Evolutionary conservation across 345 rosid species (phyloP), one percentile per base, ranked within the genome.

Genomic region (Bruguiera parviflora): DNA sequence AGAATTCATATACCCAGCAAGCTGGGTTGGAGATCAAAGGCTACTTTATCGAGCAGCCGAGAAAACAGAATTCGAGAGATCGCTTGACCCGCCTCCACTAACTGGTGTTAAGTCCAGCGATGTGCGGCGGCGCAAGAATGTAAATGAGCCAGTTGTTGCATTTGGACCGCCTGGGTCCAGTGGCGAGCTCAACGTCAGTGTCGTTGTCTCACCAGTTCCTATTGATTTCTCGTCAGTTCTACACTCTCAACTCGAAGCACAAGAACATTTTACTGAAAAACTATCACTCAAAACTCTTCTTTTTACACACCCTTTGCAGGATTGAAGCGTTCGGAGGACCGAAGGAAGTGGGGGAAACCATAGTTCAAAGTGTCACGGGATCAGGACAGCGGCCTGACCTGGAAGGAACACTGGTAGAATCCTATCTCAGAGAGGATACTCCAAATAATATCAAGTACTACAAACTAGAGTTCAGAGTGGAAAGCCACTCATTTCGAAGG

Each of bases 151-250:
- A 10, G 77, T 79, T 51, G 83, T 81, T 47, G 96, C 97, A 53
- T 95, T 90, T 68, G 97, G 96, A 43, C 99, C 96, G 0, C 97
- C 97, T 5, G 90, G 92, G 58, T 90, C 97, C 16, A 86, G 68
- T 33, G 96, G 97, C 0, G 96, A 95, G 89, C 93, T 88, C 71
- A 95, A 95, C 18, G 93, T 95, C 27, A 90, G 97, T 64, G 92
- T 89, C 71, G 86, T 95, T 20, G 96, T 86, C 67, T 92, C 99
- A 8, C 83, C 84, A 5, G 92, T 90, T 65, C 83, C 92, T 20
- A 84, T 72, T 0, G 84, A 83, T 71, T 89, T 94, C 89, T 84
- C 89, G 99, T 92, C 74, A 87, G 97, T 80, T 52, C 51, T 59
- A 46, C 63, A 10, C 24, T 7, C 29, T 4, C 28, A 24, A 21